These are phyloP conservation scores for Camelina sativa DNA, from an alignment of 345 rosid species.

Conservation along the genomic window DNA sequence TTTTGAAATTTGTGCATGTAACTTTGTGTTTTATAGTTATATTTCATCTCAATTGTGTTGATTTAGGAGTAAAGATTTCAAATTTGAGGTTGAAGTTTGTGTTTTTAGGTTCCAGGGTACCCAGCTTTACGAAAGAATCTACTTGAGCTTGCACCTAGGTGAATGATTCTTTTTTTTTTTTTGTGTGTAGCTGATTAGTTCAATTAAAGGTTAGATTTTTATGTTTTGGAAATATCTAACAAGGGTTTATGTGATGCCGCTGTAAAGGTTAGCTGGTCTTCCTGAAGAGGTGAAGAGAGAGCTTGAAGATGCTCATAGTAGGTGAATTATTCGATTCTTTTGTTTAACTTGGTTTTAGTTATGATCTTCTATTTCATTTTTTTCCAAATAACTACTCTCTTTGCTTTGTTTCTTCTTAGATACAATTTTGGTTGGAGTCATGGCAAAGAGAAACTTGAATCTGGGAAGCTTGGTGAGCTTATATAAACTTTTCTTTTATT, in stretches of 20 bases:
- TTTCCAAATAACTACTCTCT: background rate
- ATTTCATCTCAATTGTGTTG: background rate
- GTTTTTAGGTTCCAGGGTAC: constrained; percentile 82
- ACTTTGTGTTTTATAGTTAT: background rate
- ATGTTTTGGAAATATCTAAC: background rate
- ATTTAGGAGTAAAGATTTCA: background rate
- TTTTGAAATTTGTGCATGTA: background rate
- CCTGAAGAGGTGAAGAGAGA: constrained; percentile 79
- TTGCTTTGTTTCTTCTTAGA: constrained; percentile 45
- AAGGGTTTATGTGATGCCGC: constrained; percentile 25
- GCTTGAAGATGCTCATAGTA: constrained; percentile 86
- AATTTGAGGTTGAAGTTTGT: constrained; percentile 26
- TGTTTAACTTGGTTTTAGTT: background rate
- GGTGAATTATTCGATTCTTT: constrained; percentile 48
- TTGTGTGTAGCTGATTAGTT: background rate
- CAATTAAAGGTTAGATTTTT: background rate
- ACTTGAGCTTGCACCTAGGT: constrained; percentile 79
- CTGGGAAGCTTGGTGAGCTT: constrained; percentile 81
- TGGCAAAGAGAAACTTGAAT: constrained; percentile 94
- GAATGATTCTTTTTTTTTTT: background rate
- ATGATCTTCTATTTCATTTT: background rate
- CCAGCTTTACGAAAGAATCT: constrained; percentile 71
- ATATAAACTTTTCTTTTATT: background rate
- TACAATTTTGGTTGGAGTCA: constrained; percentile 98
- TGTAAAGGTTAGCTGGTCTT: constrained; percentile 73